These are phyloP conservation scores for Fragaria ananassa DNA, from an alignment of 306 rosid genomes.

Conservation along the genomic window DNA sequence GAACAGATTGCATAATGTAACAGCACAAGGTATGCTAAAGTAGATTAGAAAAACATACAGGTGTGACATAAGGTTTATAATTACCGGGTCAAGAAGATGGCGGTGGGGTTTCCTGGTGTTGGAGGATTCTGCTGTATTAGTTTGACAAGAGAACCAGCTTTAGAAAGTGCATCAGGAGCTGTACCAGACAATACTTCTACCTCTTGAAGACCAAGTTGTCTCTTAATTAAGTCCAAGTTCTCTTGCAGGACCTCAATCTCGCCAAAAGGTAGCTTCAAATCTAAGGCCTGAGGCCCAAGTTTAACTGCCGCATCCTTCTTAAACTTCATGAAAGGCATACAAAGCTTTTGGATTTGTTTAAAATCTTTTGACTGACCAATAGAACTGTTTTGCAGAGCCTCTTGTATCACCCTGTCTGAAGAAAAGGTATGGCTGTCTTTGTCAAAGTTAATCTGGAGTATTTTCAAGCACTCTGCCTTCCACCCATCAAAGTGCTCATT, in stretches of 20 bases:
- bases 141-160: slow-evolving; percentile 60
- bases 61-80: not conserved
- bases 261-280: slow-evolving; percentile 80
- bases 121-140: slow-evolving; percentile 73
- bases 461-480: slow-evolving; percentile 79
- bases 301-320: slow-evolving; percentile 71
- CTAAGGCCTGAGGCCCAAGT: slow-evolving; percentile 71
- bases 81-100: slow-evolving; percentile 44
- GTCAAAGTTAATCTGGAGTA: slow-evolving; percentile 58
- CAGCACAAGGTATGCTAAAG: not conserved
- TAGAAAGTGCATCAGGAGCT: slow-evolving; percentile 51
- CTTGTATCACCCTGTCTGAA: slow-evolving; percentile 54
- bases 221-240: slow-evolving; percentile 75
- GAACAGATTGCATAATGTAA: not conserved
- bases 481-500: slow-evolving; percentile 82
- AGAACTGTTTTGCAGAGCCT: slow-evolving; percentile 57
- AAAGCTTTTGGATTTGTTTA: slow-evolving; percentile 61
- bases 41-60: not conserved
- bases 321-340: slow-evolving; percentile 88
- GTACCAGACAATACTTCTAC: slow-evolving; percentile 64
- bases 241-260: slow-evolving; percentile 83
- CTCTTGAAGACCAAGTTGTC: slow-evolving; percentile 72
- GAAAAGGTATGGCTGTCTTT: slow-evolving; percentile 38
- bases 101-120: slow-evolving; percentile 82
- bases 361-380: slow-evolving; percentile 57